phyloP scores from a whole-genome alignment of 192 early-diverging fungal genomes.

The Umbelopsis isabellina region DNA sequence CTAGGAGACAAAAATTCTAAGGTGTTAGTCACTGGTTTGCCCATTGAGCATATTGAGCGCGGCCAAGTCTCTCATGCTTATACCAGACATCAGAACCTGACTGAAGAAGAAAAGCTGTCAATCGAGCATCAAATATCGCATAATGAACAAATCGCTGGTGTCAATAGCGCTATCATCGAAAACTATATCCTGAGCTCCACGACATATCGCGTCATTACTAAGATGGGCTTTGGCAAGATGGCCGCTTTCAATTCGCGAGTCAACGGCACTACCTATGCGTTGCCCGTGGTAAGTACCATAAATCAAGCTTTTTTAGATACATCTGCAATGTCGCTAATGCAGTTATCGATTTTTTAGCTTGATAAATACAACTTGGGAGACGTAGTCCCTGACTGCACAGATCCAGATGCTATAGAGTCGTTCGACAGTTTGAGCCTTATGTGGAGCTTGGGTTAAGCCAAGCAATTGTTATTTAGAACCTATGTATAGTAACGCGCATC shows the following conservation, averaged over 20 bases:
- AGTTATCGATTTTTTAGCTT: neutral
- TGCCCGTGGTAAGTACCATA: constrained; percentile 26
- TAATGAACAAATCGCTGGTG: constrained; percentile 5
- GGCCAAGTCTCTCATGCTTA: constrained; percentile 4
- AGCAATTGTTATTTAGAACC: no score
- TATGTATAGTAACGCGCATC: no score
- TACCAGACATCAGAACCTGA: neutral
- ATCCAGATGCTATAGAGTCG: constrained; percentile 24
- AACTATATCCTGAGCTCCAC: constrained; percentile 30
- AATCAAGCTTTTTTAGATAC: no score
- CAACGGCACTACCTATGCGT: constrained; percentile 18
- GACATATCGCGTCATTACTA: constrained; percentile 29
- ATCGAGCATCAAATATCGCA: constrained; percentile 19
- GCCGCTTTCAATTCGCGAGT: constrained; percentile 25
- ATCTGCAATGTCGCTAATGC: neutral
- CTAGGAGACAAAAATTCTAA: constrained; percentile 13
- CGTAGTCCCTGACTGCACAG: constrained; percentile 19
- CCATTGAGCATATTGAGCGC: constrained; percentile 32
- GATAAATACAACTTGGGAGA: constrained; percentile 18
- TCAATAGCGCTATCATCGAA: constrained; percentile 32
- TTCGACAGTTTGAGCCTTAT: constrained; percentile 31
- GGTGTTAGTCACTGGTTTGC: constrained; percentile 28
- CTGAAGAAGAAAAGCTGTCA: neutral
- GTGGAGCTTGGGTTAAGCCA: constrained; percentile 37
- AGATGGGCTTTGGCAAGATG: constrained; percentile 33